These are phyloP conservation scores for Dryas alaskensis DNA, from an alignment of 306 rosid genomes.

Conservation along the genomic window DNA sequence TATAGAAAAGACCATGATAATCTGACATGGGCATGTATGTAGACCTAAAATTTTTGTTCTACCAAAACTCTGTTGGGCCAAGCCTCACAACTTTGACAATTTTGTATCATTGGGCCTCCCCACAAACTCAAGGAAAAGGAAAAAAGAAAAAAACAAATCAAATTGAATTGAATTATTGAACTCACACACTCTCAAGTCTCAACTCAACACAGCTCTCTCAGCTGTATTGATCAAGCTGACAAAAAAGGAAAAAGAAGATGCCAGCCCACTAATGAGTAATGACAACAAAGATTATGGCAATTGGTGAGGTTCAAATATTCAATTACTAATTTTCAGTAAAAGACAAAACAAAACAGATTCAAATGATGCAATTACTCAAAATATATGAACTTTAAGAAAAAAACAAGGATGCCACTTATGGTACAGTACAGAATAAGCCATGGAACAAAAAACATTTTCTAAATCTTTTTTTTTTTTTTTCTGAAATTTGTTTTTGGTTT, in stretches of 20 bases:
- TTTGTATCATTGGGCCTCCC: not conserved
- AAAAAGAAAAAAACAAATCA: no score
- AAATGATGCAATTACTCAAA: not conserved
- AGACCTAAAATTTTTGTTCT: constrained; percentile 15
- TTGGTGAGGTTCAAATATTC: not conserved
- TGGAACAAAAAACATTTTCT: constrained; percentile 13
- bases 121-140: not conserved
- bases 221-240: no score
- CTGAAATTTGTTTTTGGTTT: not conserved
- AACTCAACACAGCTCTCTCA: no score
- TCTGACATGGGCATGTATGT: constrained; percentile 17
- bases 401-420: not conserved
- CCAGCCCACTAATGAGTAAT: not conserved
- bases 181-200: no score
- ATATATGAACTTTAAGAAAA: not conserved
- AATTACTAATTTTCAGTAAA: constrained; percentile 11
- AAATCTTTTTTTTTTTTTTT: not conserved
- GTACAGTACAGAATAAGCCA: not conserved
- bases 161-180: not conserved
- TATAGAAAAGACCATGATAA: constrained; percentile 3
- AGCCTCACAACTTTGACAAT: constrained; percentile 10
- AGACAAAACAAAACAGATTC: constrained; percentile 9
- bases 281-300: constrained; percentile 5
- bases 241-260: no score
- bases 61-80: not conserved